Evolutionary conservation across 1,284 basidiomycete genomes (phyloP).

Genomic region (Leccinum subrobustum): DNA sequence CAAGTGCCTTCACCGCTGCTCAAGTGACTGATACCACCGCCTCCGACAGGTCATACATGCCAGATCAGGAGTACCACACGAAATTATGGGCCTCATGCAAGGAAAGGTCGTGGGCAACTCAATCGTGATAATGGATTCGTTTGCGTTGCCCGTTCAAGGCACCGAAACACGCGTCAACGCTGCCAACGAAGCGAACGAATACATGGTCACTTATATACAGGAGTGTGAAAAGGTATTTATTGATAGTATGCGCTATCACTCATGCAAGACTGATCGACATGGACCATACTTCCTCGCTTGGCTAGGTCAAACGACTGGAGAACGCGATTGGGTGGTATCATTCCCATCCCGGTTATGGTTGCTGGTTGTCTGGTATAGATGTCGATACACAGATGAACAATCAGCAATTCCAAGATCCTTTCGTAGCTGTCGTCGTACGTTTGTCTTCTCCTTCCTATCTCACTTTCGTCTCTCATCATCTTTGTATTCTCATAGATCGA

Average conservation of each 20-base stretch:
- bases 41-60: conserved; percentile 87
- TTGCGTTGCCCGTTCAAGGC: conserved; percentile 97
- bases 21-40: not conserved
- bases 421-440: conserved; percentile 93
- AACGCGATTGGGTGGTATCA: conserved; percentile 99
- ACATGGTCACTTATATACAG: conserved; percentile 94
- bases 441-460: not conserved
- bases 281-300: not conserved
- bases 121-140: conserved; percentile 93
- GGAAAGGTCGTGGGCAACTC: conserved; percentile 89
- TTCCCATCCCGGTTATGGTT: conserved; percentile 96
- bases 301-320: conserved; percentile 78
- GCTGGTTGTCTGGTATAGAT: conserved; percentile 96
- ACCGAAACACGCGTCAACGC: conserved; percentile 99
- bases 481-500: conserved; percentile 70
- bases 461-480: not conserved
- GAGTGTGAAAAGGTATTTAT: conserved; percentile 69
- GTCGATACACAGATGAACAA: conserved; percentile 95
- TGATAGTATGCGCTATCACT: not conserved
- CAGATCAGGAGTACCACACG: conserved; percentile 93
- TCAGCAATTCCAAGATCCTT: conserved; percentile 94
- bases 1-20: not conserved
- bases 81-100: conserved; percentile 99
- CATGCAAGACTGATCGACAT: not conserved
- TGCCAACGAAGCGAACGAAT: conserved; percentile 94